Evolutionary conservation across 73 alveolate species (phyloP).

Genomic region (Diophrys sp.): DNA sequence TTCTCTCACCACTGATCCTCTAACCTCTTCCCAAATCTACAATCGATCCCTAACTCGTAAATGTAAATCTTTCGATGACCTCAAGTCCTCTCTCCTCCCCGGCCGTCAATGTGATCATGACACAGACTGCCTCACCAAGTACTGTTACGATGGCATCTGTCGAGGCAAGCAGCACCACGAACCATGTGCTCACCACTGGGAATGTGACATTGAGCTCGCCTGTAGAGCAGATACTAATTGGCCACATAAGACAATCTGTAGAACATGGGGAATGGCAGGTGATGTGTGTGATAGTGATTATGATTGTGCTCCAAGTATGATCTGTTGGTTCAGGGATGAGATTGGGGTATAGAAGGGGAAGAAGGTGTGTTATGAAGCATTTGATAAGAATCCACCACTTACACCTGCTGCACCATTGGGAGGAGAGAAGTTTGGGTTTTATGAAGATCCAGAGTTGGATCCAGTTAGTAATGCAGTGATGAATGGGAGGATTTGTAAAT

Average conservation of each 20-base stretch:
- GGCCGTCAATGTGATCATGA: neutral
- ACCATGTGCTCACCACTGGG: neutral
- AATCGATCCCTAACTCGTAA: neutral
- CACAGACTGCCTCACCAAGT: neutral
- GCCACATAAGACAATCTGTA: constrained; percentile 1
- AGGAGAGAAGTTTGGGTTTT: neutral
- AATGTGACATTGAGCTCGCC: neutral
- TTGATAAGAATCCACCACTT: neutral
- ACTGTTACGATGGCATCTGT: constrained; percentile 1
- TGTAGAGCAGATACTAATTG: constrained; percentile 9
- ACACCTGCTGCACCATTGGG: neutral
- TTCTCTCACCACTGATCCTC: neutral
- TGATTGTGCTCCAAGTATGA: neutral
- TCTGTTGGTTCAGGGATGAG: constrained; percentile 2
- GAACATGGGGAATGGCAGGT: neutral
- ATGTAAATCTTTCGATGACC: neutral
- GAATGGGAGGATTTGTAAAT: constrained; percentile 3
- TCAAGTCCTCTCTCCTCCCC: neutral
- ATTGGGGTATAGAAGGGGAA: neutral
- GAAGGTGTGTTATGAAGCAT: neutral
- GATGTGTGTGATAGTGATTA: neutral
- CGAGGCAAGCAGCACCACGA: neutral
- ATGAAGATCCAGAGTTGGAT: neutral
- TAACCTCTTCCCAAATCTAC: neutral
- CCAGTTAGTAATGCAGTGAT: neutral